Base-by-base conservation (phyloP, 108 stramenopile species). In the Skeletonema tropicum region DNA sequence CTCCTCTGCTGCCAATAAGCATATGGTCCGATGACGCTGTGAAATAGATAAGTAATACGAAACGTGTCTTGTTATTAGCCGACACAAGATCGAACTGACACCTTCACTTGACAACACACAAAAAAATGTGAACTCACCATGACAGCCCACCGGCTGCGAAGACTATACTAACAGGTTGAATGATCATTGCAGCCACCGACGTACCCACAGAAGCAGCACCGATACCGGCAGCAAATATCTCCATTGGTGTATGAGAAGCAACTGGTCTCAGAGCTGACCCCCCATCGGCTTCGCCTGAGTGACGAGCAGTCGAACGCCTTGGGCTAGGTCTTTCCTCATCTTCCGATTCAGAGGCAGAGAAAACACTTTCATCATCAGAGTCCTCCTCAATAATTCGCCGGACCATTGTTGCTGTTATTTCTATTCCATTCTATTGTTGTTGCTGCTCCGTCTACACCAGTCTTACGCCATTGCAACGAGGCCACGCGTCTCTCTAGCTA, bases 111-210 rank as follows among this genome's bases (percentile, higher is more conserved):
- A 17, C 10, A 10, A 19, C 3, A 3, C 6, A 49, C 36, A 9
- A 38, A 8, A 55, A 1, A 25, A 17, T 41, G 48, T 38, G 3
- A 26, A 60, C 71, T 73, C 52, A 79, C 78, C 78, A 73, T 30
- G 88, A 86, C 41, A 93, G 32, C 12, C 86, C 80, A 15, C 92
- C 89, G 11, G 89, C 88, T 0, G 82, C 67, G 63, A 85, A 75
- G 13, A 90, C 89, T 60, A 87, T 71, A 38, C 63, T 71, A 1
- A 64, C 71, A 12, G 80, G 77, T 57, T 89, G 77, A 19, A 90
- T 49, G 38, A 90, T 68, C 78, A 93, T 90, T 21, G 92, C 88
- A 30, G 73, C 81, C 5, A 89, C 57, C 14, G 89, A 49, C 14
- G 85, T 83, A 5, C 67, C 72, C 3, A 90, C 84, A 36, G 89